These are phyloP conservation scores for Pseudopyricularia javanii DNA, from an alignment of 2,329 filamentous ascomycete genomes.

Conservation along the genomic window DNA sequence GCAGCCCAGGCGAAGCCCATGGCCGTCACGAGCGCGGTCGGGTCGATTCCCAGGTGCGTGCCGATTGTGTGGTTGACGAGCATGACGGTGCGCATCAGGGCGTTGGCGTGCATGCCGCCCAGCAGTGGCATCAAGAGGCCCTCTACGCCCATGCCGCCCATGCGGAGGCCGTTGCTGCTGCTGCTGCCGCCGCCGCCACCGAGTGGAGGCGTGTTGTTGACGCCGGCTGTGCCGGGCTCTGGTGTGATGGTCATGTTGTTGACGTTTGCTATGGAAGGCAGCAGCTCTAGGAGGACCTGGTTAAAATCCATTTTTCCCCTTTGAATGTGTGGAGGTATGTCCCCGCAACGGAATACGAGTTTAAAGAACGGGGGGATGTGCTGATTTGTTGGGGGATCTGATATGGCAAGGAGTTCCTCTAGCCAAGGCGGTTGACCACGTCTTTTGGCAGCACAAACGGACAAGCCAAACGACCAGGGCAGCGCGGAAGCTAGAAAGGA, in stretches of 20 bases:
- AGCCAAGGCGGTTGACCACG: no score
- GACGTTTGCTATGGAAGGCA: background rate
- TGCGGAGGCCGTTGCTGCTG: constrained; percentile 6
- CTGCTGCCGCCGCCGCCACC: constrained; percentile 7
- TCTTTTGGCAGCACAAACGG: no score
- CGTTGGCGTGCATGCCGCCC: constrained; percentile 23
- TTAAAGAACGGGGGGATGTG: background rate
- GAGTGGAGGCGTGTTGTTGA: constrained; percentile 6
- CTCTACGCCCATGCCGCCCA: constrained; percentile 12
- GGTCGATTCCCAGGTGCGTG: constrained; percentile 32
- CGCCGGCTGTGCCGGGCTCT: background rate
- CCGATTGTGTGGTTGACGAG: constrained; percentile 33
- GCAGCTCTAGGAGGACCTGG: background rate
- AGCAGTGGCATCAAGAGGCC: constrained; percentile 26
- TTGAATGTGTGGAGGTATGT: background rate
- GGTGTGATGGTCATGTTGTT: background rate
- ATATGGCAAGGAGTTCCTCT: no score
- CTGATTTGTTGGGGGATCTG: background rate
- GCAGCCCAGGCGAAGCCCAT: constrained; percentile 35
- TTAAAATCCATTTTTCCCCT: constrained; percentile 1
- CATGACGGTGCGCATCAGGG: constrained; percentile 25
- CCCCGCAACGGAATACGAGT: no score
- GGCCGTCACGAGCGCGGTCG: constrained; percentile 30
- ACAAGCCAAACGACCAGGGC: no score
- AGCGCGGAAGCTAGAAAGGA: no score